phyloP scores from a whole-genome alignment of 1,139 yeast genomes.

The Yamadazyma friedrichii region DNA sequence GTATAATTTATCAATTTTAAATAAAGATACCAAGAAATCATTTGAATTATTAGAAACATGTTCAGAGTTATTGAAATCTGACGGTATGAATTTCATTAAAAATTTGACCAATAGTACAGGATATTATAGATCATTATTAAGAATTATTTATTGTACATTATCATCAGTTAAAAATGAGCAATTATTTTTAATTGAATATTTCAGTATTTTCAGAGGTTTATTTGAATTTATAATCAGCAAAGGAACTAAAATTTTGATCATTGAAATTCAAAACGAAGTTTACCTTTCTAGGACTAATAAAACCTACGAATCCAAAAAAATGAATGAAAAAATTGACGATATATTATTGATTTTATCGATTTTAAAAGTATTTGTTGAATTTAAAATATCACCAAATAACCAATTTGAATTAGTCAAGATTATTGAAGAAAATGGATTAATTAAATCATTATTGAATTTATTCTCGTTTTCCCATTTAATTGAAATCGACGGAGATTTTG shows the following conservation, averaged over 20 bases:
- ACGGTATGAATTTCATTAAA: constrained; percentile 44
- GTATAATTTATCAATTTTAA: constrained; percentile 31
- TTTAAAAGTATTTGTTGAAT: constrained; percentile 53
- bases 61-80: constrained; percentile 44
- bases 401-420: constrained; percentile 52
- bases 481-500: constrained; percentile 59
- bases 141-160: constrained; percentile 54
- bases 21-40: constrained; percentile 28
- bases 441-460: constrained; percentile 60
- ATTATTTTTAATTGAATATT: constrained; percentile 43
- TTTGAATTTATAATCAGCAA: constrained; percentile 60
- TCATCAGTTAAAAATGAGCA: constrained; percentile 42
- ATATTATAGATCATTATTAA: constrained; percentile 57
- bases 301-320: constrained; percentile 25
- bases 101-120: constrained; percentile 40
- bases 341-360: constrained; percentile 61
- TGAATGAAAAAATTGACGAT: constrained; percentile 59
- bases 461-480: constrained; percentile 69
- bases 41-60: constrained; percentile 41
- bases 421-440: constrained; percentile 58
- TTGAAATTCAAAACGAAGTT: constrained; percentile 57
- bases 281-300: constrained; percentile 36
- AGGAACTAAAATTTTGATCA: constrained; percentile 54
- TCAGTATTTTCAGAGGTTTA: constrained; percentile 52
- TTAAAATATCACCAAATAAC: constrained; percentile 51